Evolutionary conservation across 352 stramenopile genomes (phyloP).

Genomic region (Globisporangium megalacanthum): DNA sequence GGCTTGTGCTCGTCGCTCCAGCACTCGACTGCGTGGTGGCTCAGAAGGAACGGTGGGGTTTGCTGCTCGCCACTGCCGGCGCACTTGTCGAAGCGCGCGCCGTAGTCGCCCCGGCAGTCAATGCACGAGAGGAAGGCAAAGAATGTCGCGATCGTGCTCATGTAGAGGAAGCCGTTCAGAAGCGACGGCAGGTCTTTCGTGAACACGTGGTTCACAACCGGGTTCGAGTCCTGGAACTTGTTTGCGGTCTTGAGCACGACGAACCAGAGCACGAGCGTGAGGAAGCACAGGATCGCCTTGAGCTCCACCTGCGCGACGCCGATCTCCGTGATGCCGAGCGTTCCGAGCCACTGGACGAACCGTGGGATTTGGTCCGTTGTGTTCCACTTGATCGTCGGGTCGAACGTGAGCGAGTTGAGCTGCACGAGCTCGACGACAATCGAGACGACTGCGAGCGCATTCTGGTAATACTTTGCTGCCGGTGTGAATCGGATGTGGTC

Average conservation of each 20-base stretch:
- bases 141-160: constrained; percentile 55
- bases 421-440: constrained; percentile 51
- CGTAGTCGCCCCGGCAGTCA: constrained; percentile 22
- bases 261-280: constrained; percentile 31
- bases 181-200: constrained; percentile 53
- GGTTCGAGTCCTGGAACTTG: constrained; percentile 59
- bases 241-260: constrained; percentile 65
- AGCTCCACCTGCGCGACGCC: constrained; percentile 30
- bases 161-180: constrained; percentile 48
- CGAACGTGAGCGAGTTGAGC: constrained; percentile 56
- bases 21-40: constrained; percentile 32
- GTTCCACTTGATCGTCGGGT: constrained; percentile 47
- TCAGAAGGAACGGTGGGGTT: constrained; percentile 32
- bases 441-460: constrained; percentile 29
- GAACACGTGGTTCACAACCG: constrained; percentile 37
- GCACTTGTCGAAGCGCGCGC: constrained; percentile 10
- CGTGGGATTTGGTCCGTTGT: constrained; percentile 36
- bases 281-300: constrained; percentile 26
- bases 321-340: constrained; percentile 29
- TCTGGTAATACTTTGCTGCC: constrained; percentile 44
- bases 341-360: constrained; percentile 33
- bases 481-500: constrained; percentile 41
- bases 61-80: not conserved
- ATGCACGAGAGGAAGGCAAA: constrained; percentile 50
- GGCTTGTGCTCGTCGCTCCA: constrained; percentile 35